Base-by-base conservation (phyloP, 2,329 filamentous ascomycete species). In the Beauveria bassiana region DNA sequence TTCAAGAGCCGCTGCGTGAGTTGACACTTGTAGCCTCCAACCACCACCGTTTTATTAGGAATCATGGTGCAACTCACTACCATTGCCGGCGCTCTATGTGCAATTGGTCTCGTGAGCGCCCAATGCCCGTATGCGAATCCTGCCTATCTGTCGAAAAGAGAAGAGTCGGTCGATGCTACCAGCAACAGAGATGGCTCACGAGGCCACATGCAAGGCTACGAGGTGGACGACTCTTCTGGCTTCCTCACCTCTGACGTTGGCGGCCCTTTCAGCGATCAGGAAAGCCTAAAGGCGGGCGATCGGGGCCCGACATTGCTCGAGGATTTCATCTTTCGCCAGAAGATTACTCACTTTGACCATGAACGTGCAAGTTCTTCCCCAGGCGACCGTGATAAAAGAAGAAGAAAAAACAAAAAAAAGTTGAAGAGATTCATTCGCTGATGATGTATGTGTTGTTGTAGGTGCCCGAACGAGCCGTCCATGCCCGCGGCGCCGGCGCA, bases 291-390 rank as follows among this genome's bases (percentile, higher is more conserved):
- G 67, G 86, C 81, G n/a, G 88, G 88, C 2, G 78, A 81, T 8
- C 78, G 87, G 50, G 88, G 88, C 1, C 81, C 88, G 1, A 87
- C 86, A 1, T 74, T 91, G 22, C 75, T 91, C 0, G 88, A 91
- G 68, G 88, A 91, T 69, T 89, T 88, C 56, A 85, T 88, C 65
- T 86, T 89, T 69, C 81, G 87, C 38, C 86, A 91, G 68, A 90
- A 89, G 75, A 87, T 89, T 47, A 84, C 84, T 53, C 83, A 82
- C 59, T 89, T 90, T 67, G 86, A 90, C 62, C 87, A 90, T 66
- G 87, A 90, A 68, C 77, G 87, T 24, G 87, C 88, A 73, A 69
- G 76, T 69, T 8, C 6, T 31, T 9, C 7, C 7, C 12, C 20
- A 16, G 6, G 3, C 14, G 2, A 8, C 3, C n/a, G 10, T 38